These are phyloP conservation scores for Populus hybrid DNA, from an alignment of 441 rosid species.

Conservation along the genomic window DNA sequence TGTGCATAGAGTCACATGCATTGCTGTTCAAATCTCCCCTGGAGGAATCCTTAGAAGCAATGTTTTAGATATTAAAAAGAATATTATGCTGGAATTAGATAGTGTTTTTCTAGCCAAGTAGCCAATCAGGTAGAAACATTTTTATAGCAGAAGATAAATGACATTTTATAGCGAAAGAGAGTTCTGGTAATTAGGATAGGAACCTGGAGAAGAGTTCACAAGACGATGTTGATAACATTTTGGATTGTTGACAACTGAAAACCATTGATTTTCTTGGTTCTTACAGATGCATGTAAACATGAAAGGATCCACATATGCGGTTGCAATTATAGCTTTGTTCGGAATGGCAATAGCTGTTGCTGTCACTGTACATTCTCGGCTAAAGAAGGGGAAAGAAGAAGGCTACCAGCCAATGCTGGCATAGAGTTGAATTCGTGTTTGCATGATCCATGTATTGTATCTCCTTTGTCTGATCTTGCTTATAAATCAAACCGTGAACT, in stretches of 20 bases:
- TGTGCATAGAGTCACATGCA: background rate
- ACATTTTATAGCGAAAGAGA: background rate
- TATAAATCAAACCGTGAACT: no score
- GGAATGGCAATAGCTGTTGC: conserved; percentile 26
- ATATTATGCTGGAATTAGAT: background rate
- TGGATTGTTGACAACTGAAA: background rate
- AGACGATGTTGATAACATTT: background rate
- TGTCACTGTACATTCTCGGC: conserved; percentile 21
- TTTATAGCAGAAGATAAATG: background rate
- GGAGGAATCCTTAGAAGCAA: background rate
- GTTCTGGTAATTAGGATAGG: background rate
- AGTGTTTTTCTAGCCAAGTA: background rate
- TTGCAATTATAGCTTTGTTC: conserved; percentile 29
- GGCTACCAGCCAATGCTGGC: conserved; percentile 41
- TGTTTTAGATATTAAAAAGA: background rate
- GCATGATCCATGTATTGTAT: background rate
- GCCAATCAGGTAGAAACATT: no score
- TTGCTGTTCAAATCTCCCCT: background rate
- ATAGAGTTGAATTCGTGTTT: background rate
- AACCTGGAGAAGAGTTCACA: background rate
- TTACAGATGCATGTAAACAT: conserved; percentile 19
- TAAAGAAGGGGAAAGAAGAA: conserved; percentile 31
- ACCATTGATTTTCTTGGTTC: background rate
- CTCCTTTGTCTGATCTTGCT: background rate
- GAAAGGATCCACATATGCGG: conserved; percentile 15